Base-by-base conservation (phyloP, 202 grass and related monocot genomes). In the Brachypodium distachyon region DNA sequence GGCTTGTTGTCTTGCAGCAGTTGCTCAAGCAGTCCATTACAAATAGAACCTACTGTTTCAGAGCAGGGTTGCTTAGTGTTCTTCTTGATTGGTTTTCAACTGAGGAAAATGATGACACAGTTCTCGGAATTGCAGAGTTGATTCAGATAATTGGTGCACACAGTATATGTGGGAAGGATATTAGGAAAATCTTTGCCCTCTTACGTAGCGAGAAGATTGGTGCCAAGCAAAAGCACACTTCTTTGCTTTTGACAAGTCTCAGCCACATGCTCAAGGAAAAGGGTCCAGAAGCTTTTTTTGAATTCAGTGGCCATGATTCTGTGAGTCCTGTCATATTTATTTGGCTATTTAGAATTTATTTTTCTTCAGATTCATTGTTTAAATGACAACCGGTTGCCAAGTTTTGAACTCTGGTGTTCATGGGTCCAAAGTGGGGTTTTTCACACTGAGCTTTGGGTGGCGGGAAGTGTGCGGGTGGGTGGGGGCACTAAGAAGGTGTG, bases 151-250 rank as follows among this genome's bases (percentile, higher is more conserved):
- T 92, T 77, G 90, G 90, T 77, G 90, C 79, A 47, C 90, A 92
- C 82, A 92, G 90, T 42, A 92, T 92, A 74, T 86, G 82, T 69
- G 90, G 90, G 18, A 92, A 89, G 80, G 90, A 92, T 66, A 92
- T 92, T 18, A 50, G 90, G 32, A 92, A 89, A 80, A 78, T 89
- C 28, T 92, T 92, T 86, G 86, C 90, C 40, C 86, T 92, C 85
- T 68, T 92, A 25, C 83, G 86, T 16, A 75, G 82, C 32, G 86
- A 77, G 62, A 92, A 80, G 44, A 85, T 63, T 51, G 70, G 74
- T 58, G 82, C 56, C 61, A 79, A 74, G 64, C 83, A 89, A 58
- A 88, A 82, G 23, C 74, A 88, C 27, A 88, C 79, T 73, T 77
- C 82, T 37, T 83, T 92, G 34, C 86, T 92, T 70, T 86, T 92